These are phyloP conservation scores for Ceriops decandra DNA, from an alignment of 345 rosid species.

Conservation along the genomic window DNA sequence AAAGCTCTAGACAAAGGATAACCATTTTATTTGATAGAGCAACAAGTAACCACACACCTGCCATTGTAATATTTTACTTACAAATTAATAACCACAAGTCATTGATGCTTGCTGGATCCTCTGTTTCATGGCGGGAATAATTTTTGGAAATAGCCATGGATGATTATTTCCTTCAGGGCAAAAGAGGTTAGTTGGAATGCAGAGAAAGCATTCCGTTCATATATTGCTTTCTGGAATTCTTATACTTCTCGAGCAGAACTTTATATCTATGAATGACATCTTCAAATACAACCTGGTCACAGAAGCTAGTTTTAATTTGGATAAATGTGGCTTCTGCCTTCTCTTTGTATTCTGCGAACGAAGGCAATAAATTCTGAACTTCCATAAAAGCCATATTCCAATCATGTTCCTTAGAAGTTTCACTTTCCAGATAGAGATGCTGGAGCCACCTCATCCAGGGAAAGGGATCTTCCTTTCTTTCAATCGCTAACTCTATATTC, in stretches of 20 bases:
- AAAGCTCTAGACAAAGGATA: no score
- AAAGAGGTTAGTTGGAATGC: constrained; percentile 24
- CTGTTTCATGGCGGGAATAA: no score
- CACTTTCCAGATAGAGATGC: constrained; percentile 25
- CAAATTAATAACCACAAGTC: no score
- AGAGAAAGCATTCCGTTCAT: constrained; percentile 52
- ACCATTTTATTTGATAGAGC: no score
- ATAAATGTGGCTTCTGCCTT: constrained; percentile 30
- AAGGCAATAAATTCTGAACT: constrained; percentile 19
- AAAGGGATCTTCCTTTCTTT: constrained; percentile 32
- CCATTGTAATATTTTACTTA: no score
- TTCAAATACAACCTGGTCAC: constrained; percentile 36
- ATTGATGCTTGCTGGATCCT: no score
- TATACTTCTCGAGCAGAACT: constrained; percentile 39
- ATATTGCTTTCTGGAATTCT: constrained; percentile 48
- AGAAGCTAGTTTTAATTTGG: constrained; percentile 38
- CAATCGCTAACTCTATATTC: constrained; percentile 29
- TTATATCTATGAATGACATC: constrained; percentile 32
- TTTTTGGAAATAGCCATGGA: no score
- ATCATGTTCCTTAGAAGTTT: constrained; percentile 15
- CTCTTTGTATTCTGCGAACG: constrained; percentile 25
- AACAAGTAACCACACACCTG: no score
- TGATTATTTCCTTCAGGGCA: neutral
- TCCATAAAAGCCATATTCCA: constrained; percentile 11
- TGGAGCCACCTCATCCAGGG: constrained; percentile 44